Evolutionary conservation across 345 rosid genomes (phyloP).

Genomic region (Corchorus capsularis): DNA sequence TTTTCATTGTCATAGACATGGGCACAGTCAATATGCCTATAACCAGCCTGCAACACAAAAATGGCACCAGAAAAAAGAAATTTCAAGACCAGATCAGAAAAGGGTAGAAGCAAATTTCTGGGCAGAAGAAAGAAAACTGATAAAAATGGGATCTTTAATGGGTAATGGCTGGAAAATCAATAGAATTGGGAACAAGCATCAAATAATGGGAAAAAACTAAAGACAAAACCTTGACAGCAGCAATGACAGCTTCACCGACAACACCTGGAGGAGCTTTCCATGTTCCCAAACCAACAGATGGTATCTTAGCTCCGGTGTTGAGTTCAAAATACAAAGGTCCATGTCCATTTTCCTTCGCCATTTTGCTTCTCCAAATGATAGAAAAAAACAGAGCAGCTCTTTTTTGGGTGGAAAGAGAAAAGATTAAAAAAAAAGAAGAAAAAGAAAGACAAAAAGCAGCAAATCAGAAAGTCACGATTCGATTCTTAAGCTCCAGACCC

Average conservation of each 20-base stretch:
- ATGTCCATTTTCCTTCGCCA: constrained; percentile 28
- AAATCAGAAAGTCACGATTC: not conserved
- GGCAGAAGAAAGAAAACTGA: not conserved
- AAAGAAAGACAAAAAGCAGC: not conserved
- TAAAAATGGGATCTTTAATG: not conserved
- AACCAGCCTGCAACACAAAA: constrained; percentile 44
- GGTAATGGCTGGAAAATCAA: not conserved
- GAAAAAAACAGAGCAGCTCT: not conserved
- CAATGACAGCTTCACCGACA: constrained; percentile 41
- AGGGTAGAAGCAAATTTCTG: not conserved
- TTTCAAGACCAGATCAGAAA: not conserved
- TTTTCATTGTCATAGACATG: constrained; percentile 50
- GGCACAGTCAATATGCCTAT: constrained; percentile 55
- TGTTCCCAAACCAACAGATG: constrained; percentile 55
- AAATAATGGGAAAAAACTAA: not conserved
- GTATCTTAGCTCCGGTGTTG: constrained; percentile 52
- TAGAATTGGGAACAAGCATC: not conserved
- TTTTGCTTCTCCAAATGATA: constrained; percentile 16
- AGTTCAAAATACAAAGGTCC: constrained; percentile 43
- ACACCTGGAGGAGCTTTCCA: constrained; percentile 57
- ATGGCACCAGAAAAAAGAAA: not conserved
- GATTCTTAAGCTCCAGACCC: constrained; percentile 10
- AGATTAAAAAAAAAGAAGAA: too few species aligned
- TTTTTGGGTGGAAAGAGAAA: constrained; percentile 4
- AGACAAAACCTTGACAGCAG: constrained; percentile 46